Base-by-base conservation (phyloP, 768 basidiomycete genomes). In the Phanerochaete carnosa region DNA sequence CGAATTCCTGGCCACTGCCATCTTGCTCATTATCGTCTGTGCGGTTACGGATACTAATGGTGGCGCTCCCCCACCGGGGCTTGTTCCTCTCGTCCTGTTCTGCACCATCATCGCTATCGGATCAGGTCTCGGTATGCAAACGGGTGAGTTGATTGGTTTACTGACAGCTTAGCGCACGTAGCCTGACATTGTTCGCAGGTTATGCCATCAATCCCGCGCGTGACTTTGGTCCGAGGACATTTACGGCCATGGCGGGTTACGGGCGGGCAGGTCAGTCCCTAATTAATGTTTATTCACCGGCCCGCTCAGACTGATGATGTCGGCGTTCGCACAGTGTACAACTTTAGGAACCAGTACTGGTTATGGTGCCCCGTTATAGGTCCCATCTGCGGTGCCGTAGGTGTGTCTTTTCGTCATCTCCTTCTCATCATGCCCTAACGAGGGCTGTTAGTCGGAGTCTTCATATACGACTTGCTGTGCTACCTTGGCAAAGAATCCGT, bases 241-340 rank as follows among this genome's bases (percentile, higher is more conserved):
- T 89, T 67, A 88, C 86, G 1, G 80, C 87, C 7, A 88, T 89
- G 84, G 86, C 79, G 6, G 89, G 88, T 22, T 90, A 88, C 65
- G 87, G 87, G n/a, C 72, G 43, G 22, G 25, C 43, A 43, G 39
- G 39, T 43, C 11, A 19, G 39, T 43, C 11, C 11, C 8, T 19
- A 13, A 43, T 7, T 12, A 7, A 9, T 19, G 19, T 19, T 4
- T 19, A 19, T 43, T 11, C n/a, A n/a, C n/a, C n/a, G 39, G 11
- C 19, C 11, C 19, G 39, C 53, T 19, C 11, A 7, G 16, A 39
- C 43, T 47, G 45, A 39, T 33, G 23, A 19, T 4, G 9, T 12
- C 16, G 26, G n/a, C n/a, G n/a, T n/a, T n/a, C 39, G 11, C 19
- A 19, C 19, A 23, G 43, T 29, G 25, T 39, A 59, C 68, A 60